Evolutionary conservation across 1,139 yeast species (phyloP), one percentile per base, ranked within the genome.

Genomic region (Taiozyma onychis): DNA sequence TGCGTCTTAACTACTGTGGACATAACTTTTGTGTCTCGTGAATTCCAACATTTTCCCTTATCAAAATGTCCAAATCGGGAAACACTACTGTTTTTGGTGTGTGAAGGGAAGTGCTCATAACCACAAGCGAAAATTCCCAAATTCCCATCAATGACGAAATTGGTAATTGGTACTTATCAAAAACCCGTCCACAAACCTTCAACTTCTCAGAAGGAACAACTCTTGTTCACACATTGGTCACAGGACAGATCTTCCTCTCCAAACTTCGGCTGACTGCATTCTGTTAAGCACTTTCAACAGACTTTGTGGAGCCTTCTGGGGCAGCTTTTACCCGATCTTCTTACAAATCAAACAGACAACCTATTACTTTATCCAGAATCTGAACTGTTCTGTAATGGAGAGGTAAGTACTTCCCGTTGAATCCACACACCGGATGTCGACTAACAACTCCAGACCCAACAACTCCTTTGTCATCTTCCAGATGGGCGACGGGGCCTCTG

Each of bases 391-490:
- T n/a, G 14, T 5, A 14, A 48, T 48, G 50, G 45, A 48, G 2
- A 48, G 48, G 50, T 48, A 32, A 39, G 50, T 44, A n/a, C 30
- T 6, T n/a, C 14, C 4, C 8, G 26, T 8, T 13, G 35, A 27
- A 10, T 13, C 9, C 4, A n/a, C 16, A 14, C n/a, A 28, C 16
- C 7, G 24, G 35, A 37, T 18, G 18, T 18, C 21, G 10, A 44
- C 49, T 47, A 47, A 44, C 46, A 18, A 6, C 14, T 13, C 3
- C 14, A 48, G 51, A 24, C n/a, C 46, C 37, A 39, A 43, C 34
- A 39, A 46, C 45, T 43, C 56, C 8, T 52, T 55, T 43, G 58
- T 58, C 32, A 54, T 58, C 39, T 56, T 56, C 47, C 56, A 56
- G 27, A 48, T 54, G 28, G 59, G 57, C 22, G 59, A 53, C 9